Evolutionary conservation across 1,284 basidiomycete species (phyloP).

Genomic region (Trametes hirsuta): DNA sequence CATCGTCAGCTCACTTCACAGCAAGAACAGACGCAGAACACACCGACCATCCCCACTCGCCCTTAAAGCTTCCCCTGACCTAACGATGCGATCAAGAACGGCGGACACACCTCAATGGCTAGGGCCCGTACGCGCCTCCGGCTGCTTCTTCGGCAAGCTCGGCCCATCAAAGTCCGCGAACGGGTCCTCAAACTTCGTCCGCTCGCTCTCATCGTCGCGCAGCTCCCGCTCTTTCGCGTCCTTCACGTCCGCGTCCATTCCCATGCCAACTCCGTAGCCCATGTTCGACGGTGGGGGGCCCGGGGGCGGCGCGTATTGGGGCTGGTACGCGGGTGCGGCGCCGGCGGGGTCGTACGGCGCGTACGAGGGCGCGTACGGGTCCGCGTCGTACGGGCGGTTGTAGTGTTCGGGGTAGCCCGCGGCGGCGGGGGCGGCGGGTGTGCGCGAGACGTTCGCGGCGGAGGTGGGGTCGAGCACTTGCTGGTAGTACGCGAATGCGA

Average conservation of each 20-base stretch:
- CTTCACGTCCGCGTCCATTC: constrained; percentile 25
- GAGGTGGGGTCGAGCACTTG: constrained; percentile 68
- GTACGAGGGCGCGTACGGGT: constrained; percentile 34
- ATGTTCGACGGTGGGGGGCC: constrained; percentile 49
- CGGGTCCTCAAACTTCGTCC: constrained; percentile 44
- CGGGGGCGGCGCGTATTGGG: constrained; percentile 44
- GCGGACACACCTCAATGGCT: not conserved
- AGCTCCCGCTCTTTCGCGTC: constrained; percentile 37
- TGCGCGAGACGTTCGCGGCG: constrained; percentile 39
- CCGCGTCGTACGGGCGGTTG: constrained; percentile 42
- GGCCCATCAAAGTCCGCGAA: constrained; percentile 48
- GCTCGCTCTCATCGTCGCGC: constrained; percentile 32
- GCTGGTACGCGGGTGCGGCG: not conserved
- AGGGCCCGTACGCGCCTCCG: constrained; percentile 18
- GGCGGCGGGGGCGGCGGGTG: constrained; percentile 32
- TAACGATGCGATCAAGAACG: not conserved
- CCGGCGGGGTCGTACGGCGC: constrained; percentile 40
- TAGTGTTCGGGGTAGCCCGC: constrained; percentile 42
- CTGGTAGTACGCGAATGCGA: constrained; percentile 70
- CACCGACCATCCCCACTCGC: too few species aligned
- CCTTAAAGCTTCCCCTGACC: not conserved
- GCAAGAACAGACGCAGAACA: too few species aligned
- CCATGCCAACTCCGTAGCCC: constrained; percentile 31
- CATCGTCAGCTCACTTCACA: too few species aligned
- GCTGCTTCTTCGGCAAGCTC: constrained; percentile 17